These are phyloP conservation scores for Fraxinus xanthoxyloides DNA, from an alignment of 305 asterid species.

Conservation along the genomic window DNA sequence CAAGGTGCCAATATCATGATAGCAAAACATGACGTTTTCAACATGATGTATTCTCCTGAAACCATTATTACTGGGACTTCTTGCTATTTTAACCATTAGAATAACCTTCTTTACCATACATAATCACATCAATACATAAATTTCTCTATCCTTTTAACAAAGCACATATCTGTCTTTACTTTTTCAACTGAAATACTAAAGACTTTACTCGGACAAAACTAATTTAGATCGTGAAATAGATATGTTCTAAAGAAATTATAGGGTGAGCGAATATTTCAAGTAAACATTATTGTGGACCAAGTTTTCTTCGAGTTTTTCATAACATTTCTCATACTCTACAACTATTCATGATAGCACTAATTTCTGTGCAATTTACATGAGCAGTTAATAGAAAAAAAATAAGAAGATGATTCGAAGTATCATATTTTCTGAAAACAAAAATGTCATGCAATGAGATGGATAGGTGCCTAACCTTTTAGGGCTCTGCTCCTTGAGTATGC, in stretches of 20 bases:
- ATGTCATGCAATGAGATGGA: slow-evolving; percentile 15
- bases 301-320: not conserved
- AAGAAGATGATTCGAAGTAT: slow-evolving; percentile 7
- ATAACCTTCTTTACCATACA: not conserved
- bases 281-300: not conserved
- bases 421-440: slow-evolving; percentile 10
- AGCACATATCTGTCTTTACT: not conserved
- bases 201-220: not conserved
- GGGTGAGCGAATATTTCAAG: not conserved
- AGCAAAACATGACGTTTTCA: not conserved
- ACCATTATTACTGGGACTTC: not conserved
- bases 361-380: not conserved
- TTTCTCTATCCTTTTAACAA: not conserved
- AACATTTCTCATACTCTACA: not conserved
- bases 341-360: not conserved
- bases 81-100: not conserved
- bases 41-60: not conserved
- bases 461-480: slow-evolving; percentile 72
- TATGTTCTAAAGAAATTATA: not conserved
- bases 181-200: not conserved
- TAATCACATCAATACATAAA: not conserved
- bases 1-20: not conserved
- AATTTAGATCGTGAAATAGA: not conserved
- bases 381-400: slow-evolving; percentile 10
- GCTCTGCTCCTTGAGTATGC: slow-evolving; percentile 91